A percentile compares a stretch with the other conserved stretches of the same genome.
phyloP scores from a whole-genome alignment of 106 monocot genomes.

The Dendrobium officinale region DNA sequence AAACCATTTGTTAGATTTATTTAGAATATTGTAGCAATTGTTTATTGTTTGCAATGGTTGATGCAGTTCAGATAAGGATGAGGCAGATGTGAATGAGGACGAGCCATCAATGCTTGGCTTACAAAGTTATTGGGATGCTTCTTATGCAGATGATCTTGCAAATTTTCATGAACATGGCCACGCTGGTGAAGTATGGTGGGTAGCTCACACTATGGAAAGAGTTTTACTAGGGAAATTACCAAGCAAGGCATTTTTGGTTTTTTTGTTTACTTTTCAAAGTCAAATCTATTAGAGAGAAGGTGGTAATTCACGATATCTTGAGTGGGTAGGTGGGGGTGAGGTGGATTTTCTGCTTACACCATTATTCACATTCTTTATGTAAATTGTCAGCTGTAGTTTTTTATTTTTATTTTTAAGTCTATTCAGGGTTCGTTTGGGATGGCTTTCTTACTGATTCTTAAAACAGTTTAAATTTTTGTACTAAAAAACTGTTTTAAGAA shows the following conservation, averaged over 20 bases:
- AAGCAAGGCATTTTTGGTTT: background rate
- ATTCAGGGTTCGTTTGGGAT: background rate
- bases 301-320: background rate
- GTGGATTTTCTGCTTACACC: background rate
- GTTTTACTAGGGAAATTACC: background rate
- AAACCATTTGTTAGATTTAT: background rate
- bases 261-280: background rate
- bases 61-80: constrained; percentile 91
- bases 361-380: background rate
- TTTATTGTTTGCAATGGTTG: background rate
- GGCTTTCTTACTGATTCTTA: too few species aligned
- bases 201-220: background rate
- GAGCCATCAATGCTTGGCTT: constrained; percentile 83
- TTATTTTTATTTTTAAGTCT: background rate
- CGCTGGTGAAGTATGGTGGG: constrained; percentile 93
- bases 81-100: constrained; percentile 69
- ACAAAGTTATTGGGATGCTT: constrained; percentile 90
- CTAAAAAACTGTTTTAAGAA: too few species aligned
- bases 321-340: background rate
- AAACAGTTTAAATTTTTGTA: too few species aligned
- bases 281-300: background rate
- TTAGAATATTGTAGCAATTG: background rate
- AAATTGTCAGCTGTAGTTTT: background rate
- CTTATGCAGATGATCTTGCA: constrained; percentile 91
- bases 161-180: constrained; percentile 93